phyloP scores from a whole-genome alignment of 345 rosid genomes.

The thale cress (Arabidopsis thaliana) region TAIR10.1 NC_003074.8:6240501-6241000 shows the following conservation, averaged over 20 bases:
- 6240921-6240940: constrained; percentile 1
- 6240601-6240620: constrained; percentile 12
- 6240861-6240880: background rate
- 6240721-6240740: background rate
- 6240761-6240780: background rate
- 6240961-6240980: constrained; percentile 46
- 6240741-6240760: constrained; percentile 9
- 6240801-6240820: background rate
- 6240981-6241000: constrained; percentile 46
- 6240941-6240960: background rate
- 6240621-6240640: constrained; percentile 1
- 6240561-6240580: constrained; percentile 32
- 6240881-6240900: constrained; percentile 4
- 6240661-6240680: constrained; percentile 30
- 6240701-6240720: too few species aligned
- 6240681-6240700: background rate
- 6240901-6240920: constrained; percentile 21
- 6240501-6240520: constrained; percentile 36
- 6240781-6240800: constrained; percentile 6
- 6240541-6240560: constrained; percentile 46
- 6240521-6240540: constrained; percentile 44
- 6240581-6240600: background rate
- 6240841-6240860: background rate
- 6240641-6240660: background rate
- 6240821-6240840: constrained; percentile 30